phyloP scores from a whole-genome alignment of 116 monocot genomes.

The Papilionanthe hybrid region DNA sequence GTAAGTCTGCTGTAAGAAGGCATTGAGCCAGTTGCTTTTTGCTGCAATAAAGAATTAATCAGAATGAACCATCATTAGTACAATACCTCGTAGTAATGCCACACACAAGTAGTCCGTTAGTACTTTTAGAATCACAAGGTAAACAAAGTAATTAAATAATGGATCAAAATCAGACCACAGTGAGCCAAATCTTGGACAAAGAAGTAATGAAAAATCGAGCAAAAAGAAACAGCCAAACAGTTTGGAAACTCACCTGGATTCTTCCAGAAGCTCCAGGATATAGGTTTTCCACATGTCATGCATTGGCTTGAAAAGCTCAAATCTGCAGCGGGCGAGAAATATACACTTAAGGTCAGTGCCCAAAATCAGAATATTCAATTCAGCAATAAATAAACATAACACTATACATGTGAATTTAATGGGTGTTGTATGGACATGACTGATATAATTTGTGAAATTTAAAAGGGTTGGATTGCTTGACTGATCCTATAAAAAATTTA shows the following conservation, averaged over 20 bases:
- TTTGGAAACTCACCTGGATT: slow-evolving; percentile 32
- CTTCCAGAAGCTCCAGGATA: slow-evolving; percentile 54
- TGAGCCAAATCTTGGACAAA: not conserved
- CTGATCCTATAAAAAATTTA: too few relatives aligned
- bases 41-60: slow-evolving; percentile 26
- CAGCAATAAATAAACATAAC: not conserved
- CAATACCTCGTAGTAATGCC: not conserved
- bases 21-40: slow-evolving; percentile 52
- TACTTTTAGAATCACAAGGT: not conserved
- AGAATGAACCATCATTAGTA: not conserved
- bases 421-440: too few relatives aligned
- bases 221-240: not conserved
- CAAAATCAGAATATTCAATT: not conserved
- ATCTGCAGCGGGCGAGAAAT: slow-evolving; percentile 31
- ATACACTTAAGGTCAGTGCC: not conserved
- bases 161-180: not conserved
- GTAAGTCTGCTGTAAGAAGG: slow-evolving; percentile 69
- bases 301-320: slow-evolving; percentile 75
- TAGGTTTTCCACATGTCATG: slow-evolving; percentile 96
- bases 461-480: too few relatives aligned
- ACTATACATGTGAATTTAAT: not conserved
- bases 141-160: not conserved
- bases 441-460: too few relatives aligned
- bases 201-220: slow-evolving; percentile 2
- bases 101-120: not conserved